Base-by-base conservation (phyloP, 768 basidiomycete genomes). In the Mycena alexandri region DNA sequence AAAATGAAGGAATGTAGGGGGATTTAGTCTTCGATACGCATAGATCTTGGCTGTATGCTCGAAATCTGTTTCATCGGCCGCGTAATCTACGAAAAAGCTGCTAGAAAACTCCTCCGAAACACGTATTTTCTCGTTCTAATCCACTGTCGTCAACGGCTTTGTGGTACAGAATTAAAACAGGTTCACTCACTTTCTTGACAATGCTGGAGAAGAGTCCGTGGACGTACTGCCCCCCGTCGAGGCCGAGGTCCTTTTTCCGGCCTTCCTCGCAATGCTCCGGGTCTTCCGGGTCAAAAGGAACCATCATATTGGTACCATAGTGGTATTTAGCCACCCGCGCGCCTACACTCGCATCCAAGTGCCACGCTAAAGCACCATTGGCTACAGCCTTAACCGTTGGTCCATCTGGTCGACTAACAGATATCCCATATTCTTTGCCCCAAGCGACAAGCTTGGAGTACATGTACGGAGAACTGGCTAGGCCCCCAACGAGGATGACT, bases 331-430 rank as follows among this genome's bases (percentile, higher is more conserved):
- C 69, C 24, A 77, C 63, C 24, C 76, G 70, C 5, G 70, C 54
- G 24, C 59, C 22, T 14, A 79, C 74, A 46, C 71, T 74, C 11
- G 75, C 69, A 33, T 75, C 67, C 17, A 77, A 21, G 53, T 79
- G 71, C 77, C 78, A 79, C 10, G 72, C 67, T 7, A 79, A 53
- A 8, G 77, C 77, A 4, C 78, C 78, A 50, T 77, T 76, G 4
- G 78, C 69, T 8, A 79, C 73, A 0, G 75, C 78, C 43, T 79
- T 79, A 22, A 71, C 67, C 5, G 72, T 70, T 1, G 68, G 71
- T 0, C 71, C 78, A 48, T 75, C 76, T 5, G 75, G 77, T 36
- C 71, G 69, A 38, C 52, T 71, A 33, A 71, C 70, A 7, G 66
- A 67, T 19, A 78, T 71, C 3, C 68, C 67, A 12, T 53, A 43